phyloP scores from a whole-genome alignment of 257 asterid genomes.

The Nicotiana knightiana region DNA sequence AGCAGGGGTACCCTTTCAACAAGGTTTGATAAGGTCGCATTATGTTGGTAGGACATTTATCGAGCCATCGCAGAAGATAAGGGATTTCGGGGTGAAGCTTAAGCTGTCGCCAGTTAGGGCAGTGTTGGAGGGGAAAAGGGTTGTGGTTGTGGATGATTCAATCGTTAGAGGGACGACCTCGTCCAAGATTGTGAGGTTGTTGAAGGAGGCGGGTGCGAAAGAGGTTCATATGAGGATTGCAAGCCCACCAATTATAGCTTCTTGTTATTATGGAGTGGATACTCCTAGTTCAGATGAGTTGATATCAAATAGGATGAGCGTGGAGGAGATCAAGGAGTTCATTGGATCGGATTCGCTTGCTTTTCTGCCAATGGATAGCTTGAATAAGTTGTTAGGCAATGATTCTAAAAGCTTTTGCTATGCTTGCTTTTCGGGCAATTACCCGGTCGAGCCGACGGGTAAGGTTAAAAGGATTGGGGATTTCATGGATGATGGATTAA shows the following conservation, averaged over 20 bases:
- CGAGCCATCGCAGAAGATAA: slow-evolving; percentile 88
- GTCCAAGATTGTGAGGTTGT: slow-evolving; percentile 76
- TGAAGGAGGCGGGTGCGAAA: slow-evolving; percentile 86
- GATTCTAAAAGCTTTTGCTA: slow-evolving; percentile 53
- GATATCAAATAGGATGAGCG: slow-evolving; percentile 72
- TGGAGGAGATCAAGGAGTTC: slow-evolving; percentile 64
- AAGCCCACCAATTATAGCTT: slow-evolving; percentile 77
- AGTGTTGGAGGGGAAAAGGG: slow-evolving; percentile 91
- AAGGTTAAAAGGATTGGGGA: slow-evolving; percentile 84
- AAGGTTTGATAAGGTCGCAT: slow-evolving; percentile 83
- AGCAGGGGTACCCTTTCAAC: slow-evolving; percentile 86
- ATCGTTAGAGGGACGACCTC: slow-evolving; percentile 92
- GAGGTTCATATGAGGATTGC: slow-evolving; percentile 97
- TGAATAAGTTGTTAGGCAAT: slow-evolving; percentile 38
- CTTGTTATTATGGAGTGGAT: slow-evolving; percentile 88
- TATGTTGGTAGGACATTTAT: slow-evolving; percentile 89
- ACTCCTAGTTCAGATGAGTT: slow-evolving; percentile 73
- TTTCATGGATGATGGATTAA: slow-evolving; percentile 80
- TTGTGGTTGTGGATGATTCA: slow-evolving; percentile 94
- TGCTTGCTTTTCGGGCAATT: slow-evolving; percentile 76
- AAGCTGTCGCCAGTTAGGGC: slow-evolving; percentile 81
- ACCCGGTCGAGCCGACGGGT: slow-evolving; percentile 71
- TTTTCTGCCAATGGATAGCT: slow-evolving; percentile 51
- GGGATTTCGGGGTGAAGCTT: slow-evolving; percentile 91
- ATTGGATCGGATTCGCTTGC: slow-evolving; percentile 88